Conservation (phyloP, 345 rosid genomes). For the Lepidium aucheri region DNA sequence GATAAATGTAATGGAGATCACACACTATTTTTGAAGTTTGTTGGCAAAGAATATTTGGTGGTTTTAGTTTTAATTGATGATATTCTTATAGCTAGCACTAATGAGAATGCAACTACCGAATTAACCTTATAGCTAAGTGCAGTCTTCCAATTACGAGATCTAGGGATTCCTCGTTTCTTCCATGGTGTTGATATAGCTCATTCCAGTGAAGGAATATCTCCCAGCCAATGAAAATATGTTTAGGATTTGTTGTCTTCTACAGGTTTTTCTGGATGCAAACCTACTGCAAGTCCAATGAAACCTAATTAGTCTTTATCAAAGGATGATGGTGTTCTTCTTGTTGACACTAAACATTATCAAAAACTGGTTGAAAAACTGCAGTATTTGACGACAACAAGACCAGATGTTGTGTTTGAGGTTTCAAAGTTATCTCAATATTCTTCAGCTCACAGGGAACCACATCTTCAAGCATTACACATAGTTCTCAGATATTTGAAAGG, state of each 20-base stretch:
- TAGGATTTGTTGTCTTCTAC: background rate
- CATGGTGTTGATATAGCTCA: background rate
- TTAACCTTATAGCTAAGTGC: too few relatives aligned
- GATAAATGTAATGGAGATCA: too few relatives aligned
- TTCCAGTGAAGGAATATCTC: background rate
- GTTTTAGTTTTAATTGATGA: too few relatives aligned
- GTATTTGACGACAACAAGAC: background rate
- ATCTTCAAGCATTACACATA: too few relatives aligned
- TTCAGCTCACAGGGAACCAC: too few relatives aligned
- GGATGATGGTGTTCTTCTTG: too few relatives aligned
- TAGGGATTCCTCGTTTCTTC: background rate
- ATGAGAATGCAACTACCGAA: too few relatives aligned
- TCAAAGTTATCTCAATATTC: too few relatives aligned
- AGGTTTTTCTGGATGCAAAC: background rate
- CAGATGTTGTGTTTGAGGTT: background rate
- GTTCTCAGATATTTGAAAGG: too few relatives aligned
- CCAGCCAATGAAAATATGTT: background rate
- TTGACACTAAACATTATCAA: fast-evolving
- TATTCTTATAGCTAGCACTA: too few relatives aligned
- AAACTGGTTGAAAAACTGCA: background rate
- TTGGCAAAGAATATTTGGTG: too few relatives aligned
- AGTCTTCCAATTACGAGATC: background rate
- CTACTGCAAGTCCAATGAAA: background rate
- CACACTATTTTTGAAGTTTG: too few relatives aligned
- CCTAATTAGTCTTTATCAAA: background rate